Conservation (phyloP, 768 basidiomycete species). For the Roridomyces roridus region DNA sequence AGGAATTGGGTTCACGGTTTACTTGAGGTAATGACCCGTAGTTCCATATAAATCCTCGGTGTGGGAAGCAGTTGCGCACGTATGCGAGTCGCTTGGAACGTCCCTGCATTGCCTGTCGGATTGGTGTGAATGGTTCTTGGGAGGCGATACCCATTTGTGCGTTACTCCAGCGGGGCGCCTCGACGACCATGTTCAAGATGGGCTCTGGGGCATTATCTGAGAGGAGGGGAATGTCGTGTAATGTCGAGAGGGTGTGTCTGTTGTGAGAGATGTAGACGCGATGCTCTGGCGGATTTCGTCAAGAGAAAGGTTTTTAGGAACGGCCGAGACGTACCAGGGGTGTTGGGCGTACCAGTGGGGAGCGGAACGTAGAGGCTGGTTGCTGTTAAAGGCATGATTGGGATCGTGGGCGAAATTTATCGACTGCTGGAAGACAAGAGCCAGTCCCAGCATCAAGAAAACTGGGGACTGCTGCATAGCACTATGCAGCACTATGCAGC, state of each 20-base stretch:
- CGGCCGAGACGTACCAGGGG: neutral
- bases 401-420: too few species aligned
- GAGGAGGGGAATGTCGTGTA: conserved; percentile 83
- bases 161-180: conserved; percentile 84
- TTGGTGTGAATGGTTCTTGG: conserved; percentile 80
- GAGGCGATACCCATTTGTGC: conserved; percentile 86
- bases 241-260: conserved; percentile 60
- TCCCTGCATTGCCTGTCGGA: conserved; percentile 69
- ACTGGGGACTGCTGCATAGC: too few species aligned
- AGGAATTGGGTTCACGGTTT: neutral
- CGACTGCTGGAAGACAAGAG: too few species aligned
- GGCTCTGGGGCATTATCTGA: conserved; percentile 65
- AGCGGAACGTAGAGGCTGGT: neutral
- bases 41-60: conserved; percentile 89
- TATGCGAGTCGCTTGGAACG: conserved; percentile 69
- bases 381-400: too few species aligned
- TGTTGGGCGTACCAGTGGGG: conserved; percentile 10
- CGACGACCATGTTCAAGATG: conserved; percentile 82
- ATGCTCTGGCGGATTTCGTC: conserved; percentile 54
- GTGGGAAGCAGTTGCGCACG: conserved; percentile 87
- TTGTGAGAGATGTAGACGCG: conserved; percentile 75
- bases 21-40: conserved; percentile 85
- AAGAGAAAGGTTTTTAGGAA: neutral
- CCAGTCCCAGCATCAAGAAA: too few species aligned
- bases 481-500: too few species aligned